Base-by-base conservation (phyloP, 2,329 filamentous ascomycete species). In the Calycina herbarum region DNA sequence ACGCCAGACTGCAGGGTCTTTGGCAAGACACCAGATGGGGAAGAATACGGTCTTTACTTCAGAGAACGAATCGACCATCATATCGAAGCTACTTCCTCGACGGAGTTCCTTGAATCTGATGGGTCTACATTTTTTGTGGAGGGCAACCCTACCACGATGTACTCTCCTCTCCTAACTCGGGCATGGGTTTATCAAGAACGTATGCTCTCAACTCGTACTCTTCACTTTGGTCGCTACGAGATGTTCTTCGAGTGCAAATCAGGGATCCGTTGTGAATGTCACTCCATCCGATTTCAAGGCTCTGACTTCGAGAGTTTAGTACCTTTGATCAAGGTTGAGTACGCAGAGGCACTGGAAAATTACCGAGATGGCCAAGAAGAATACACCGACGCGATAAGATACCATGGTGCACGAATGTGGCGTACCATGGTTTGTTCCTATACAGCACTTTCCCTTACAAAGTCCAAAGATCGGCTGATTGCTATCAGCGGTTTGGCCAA, bases 161-260 rank as follows among this genome's bases (percentile, higher is more conserved):
- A 56, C 24, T 51, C 48, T 10, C 57, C 57, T 31, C 66, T 61
- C 31, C 24, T 13, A 29, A 59, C 24, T 62, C 27, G 63, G 13
- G 63, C 56, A 56, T 69, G 67, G 65, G 63, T 31, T 31, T 62
- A 65, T 8, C 67, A 69, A 59, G 67, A 69, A 58, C 54, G 67
- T 29, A 27, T 65, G 4, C 40, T 69, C 13, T 33, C 67, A 6
- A 60, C 65, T 33, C 60, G 65, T 58, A 67, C 57, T 5, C 31
- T 69, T 2, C 63, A 69, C 31, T 67, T 67, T 35, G 33, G 48
- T 29, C 10, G 35, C 7, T 48, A 35, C 11, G 57, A 68, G 11
- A 8, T 66, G 45, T 29, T 68, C 20, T 66, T 61, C 61, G 64
- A 66, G 40, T 68, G 66, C 38, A 33, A 33, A 33, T 58, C 61